Percentiles rank a stretch among this genome's conserved stretches.
These are phyloP conservation scores for Thermomyces lanuginosus DNA, from an alignment of 2,329 filamentous ascomycete species.

Conservation along the genomic window DNA sequence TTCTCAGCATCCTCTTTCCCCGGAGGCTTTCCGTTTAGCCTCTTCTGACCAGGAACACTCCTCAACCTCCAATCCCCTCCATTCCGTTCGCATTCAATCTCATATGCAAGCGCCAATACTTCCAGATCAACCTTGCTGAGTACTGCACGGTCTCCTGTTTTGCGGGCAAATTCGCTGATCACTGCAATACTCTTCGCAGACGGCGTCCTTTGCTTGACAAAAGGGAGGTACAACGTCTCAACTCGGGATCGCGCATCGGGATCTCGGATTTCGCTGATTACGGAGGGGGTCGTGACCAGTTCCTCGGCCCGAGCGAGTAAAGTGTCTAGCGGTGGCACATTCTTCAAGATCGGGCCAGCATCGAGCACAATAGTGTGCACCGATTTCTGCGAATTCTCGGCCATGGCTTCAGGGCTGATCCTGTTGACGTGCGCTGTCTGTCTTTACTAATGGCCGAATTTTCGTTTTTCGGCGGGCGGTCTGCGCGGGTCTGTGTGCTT, in stretches of 20 bases:
- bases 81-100: conserved; percentile 82
- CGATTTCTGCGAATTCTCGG: conserved; percentile 37
- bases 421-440: neutral
- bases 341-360: conserved; percentile 83
- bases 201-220: conserved; percentile 62
- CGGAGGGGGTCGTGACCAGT: conserved; percentile 68
- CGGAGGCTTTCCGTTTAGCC: conserved; percentile 53
- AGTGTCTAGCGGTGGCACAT: conserved; percentile 70
- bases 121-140: conserved; percentile 80
- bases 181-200: conserved; percentile 61
- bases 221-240: conserved; percentile 70
- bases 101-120: conserved; percentile 77
- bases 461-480: conserved; percentile 5
- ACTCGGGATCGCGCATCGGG: conserved; percentile 62
- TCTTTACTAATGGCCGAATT: too few species aligned
- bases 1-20: conserved; percentile 23
- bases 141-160: conserved; percentile 77
- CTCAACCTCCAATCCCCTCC: conserved; percentile 77
- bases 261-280: conserved; percentile 78
- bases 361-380: conserved; percentile 78
- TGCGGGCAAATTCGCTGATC: conserved; percentile 68
- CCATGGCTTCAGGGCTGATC: too few species aligned
- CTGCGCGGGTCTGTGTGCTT: conserved; percentile 24
- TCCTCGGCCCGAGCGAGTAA: conserved; percentile 61
- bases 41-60: conserved; percentile 61